These are phyloP conservation scores for Peronospora belbahrii DNA, from an alignment of 352 stramenopile species.

Conservation along the genomic window DNA sequence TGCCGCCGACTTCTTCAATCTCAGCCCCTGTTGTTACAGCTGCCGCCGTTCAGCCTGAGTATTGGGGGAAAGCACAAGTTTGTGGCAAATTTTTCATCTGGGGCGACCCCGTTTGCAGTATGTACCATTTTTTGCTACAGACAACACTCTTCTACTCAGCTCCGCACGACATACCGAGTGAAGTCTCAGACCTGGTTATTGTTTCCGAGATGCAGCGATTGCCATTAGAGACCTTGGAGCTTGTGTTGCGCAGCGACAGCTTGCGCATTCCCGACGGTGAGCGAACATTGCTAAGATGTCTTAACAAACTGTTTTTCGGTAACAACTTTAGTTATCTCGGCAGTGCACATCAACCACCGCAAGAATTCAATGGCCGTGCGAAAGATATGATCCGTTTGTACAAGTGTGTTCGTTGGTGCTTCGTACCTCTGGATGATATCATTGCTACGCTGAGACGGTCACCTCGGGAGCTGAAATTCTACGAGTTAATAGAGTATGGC, in stretches of 20 bases:
- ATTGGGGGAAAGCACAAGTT: conserved; percentile 16
- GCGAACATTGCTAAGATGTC: conserved; percentile 32
- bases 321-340: conserved; percentile 16
- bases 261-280: conserved; percentile 49
- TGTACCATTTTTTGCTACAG: conserved; percentile 62
- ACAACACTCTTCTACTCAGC: conserved; percentile 55
- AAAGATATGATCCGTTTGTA: conserved; percentile 45
- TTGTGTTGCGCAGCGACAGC: conserved; percentile 55
- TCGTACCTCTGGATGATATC: conserved; percentile 49
- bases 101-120: conserved; percentile 51
- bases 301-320: conserved; percentile 41
- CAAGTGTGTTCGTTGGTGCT: conserved; percentile 60
- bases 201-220: conserved; percentile 37
- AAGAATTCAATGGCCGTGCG: conserved; percentile 25
- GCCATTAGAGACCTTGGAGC: conserved; percentile 50
- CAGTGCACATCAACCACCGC: conserved; percentile 1
- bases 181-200: conserved; percentile 24
- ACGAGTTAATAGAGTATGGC: conserved; percentile 44
- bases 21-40: conserved; percentile 4
- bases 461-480: conserved; percentile 39
- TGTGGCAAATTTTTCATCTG: conserved; percentile 36
- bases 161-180: conserved; percentile 18
- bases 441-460: conserved; percentile 36
- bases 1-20: conserved; percentile 12
- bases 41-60: conserved; percentile 12